Evolutionary conservation across 2,329 filamentous ascomycete species (phyloP), one percentile per base, ranked within the genome.

Genomic region (Verticillium nubilum): DNA sequence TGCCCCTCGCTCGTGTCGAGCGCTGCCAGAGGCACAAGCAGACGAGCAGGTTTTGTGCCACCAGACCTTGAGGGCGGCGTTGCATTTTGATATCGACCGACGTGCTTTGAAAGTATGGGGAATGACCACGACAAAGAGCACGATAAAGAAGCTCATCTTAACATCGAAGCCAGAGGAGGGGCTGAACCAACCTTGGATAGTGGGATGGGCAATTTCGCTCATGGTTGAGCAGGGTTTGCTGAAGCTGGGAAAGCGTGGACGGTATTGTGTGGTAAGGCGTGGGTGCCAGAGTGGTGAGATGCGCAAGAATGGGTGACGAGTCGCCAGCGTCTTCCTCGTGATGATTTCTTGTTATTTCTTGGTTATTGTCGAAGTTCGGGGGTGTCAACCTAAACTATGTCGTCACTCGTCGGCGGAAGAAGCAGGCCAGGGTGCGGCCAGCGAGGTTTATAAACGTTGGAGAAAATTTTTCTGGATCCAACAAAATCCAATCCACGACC

Each of bases 161-260:
- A 37, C 13, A n/a, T 6, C 35, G 6, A 19, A n/a, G 35, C 7
- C 19, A 5, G 47, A 7, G 23, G 9, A 52, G 23, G n/a, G 47
- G 47, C 15, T 10, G 17, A 28, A 78, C 79, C 63, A 77, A 84
- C 82, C 81, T 75, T 84, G 76, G 75, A 85, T 85, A 70, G 82
- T 85, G 68, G 73, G 73, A 76, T 85, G 82, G 60, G 76, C 76
- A 68, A 84, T 81, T 66, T 84, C 82, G 66, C 76, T 75, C 81
- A 83, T 84, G 67, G 72, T 76, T 62, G 55, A 53, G 62, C 47
- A 59, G 56, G 57, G 59, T 59, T 61, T 64, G 59, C 52, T 52
- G 12, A 12, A 35, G 52, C 26, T 27, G 50, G 25, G 50, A 52
- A 27, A 25, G 50, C 29, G 31, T 35, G 52, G 23, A 52, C n/a